Evolutionary conservation across 192 early-diverging fungal genomes (phyloP).

Genomic region (Pilaira anomala): DNA sequence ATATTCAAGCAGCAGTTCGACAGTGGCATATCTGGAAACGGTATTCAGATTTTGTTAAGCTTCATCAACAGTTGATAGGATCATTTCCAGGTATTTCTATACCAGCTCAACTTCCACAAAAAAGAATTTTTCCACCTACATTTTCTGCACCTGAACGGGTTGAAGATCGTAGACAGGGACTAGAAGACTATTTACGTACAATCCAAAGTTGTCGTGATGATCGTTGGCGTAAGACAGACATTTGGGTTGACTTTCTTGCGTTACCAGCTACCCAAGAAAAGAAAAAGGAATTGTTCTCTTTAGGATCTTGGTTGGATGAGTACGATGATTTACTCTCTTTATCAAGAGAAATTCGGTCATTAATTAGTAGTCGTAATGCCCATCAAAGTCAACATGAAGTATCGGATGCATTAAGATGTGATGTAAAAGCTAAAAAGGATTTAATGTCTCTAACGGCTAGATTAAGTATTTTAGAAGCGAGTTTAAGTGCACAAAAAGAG

Average conservation of each 20-base stretch:
- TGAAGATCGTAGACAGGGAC: slow-evolving; percentile 70
- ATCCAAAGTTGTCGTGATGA: slow-evolving; percentile 71
- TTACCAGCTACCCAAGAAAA: slow-evolving; percentile 51
- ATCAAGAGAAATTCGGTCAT: slow-evolving; percentile 66
- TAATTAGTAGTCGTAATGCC: slow-evolving; percentile 67
- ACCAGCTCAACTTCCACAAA: slow-evolving; percentile 65
- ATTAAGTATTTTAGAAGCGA: slow-evolving; percentile 49
- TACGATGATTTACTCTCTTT: slow-evolving; percentile 56
- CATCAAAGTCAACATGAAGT: slow-evolving; percentile 69
- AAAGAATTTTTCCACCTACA: slow-evolving; percentile 63
- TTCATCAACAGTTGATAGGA: slow-evolving; percentile 56
- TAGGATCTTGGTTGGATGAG: slow-evolving; percentile 80
- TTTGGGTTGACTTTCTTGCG: slow-evolving; percentile 74
- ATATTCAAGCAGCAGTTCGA: slow-evolving; percentile 72
- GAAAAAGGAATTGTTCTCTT: slow-evolving; percentile 49
- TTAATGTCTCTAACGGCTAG: slow-evolving; percentile 47
- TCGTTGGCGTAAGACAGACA: slow-evolving; percentile 69
- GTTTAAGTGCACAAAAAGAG: slow-evolving; percentile 17
- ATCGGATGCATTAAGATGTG: slow-evolving; percentile 69
- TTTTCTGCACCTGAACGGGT: slow-evolving; percentile 54
- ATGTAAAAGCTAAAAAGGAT: slow-evolving; percentile 70
- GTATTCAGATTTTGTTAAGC: slow-evolving; percentile 76
- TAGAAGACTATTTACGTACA: slow-evolving; percentile 76
- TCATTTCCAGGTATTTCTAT: slow-evolving; percentile 62
- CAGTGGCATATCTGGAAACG: slow-evolving; percentile 85